A percentile compares a stretch with the other conserved stretches of the same genome.
These are phyloP conservation scores for Aspergillus tanneri DNA, from an alignment of 2,329 filamentous ascomycete genomes.

Conservation along the genomic window DNA sequence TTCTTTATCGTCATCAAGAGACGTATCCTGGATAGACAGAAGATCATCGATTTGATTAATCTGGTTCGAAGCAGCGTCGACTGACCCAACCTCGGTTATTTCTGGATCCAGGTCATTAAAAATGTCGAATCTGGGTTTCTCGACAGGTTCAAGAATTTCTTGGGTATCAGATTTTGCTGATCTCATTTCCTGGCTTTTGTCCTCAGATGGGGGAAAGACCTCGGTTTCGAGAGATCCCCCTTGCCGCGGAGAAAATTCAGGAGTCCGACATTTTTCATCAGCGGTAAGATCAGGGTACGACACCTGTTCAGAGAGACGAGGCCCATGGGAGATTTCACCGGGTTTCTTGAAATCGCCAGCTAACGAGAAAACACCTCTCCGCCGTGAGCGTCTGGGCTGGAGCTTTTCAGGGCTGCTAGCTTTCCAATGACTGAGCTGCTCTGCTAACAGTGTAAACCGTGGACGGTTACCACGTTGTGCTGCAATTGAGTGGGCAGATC, in stretches of 20 bases:
- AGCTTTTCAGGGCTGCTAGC: conserved; percentile 55
- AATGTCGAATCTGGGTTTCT: conserved; percentile 19
- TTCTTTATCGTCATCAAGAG: conserved; percentile 29
- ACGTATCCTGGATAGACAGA: conserved; percentile 1
- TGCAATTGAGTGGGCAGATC: not conserved
- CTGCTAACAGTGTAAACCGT: conserved; percentile 64
- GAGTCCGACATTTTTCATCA: conserved; percentile 15
- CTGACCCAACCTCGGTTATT: conserved; percentile 11
- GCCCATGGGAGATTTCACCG: conserved; percentile 11
- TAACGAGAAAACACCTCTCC: conserved; percentile 38
- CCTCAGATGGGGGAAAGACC: not conserved
- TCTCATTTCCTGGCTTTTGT: not conserved
- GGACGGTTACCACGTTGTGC: conserved; percentile 34
- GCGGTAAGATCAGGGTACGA: conserved; percentile 25
- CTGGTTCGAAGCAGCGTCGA: conserved; percentile 5
- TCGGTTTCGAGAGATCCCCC: not conserved
- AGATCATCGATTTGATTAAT: not conserved
- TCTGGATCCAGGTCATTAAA: conserved; percentile 9
- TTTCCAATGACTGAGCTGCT: conserved; percentile 63
- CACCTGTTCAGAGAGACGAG: conserved; percentile 14
- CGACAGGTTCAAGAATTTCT: not conserved
- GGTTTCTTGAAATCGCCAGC: conserved; percentile 24
- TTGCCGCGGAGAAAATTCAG: conserved; percentile 16
- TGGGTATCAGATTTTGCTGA: conserved; percentile 6
- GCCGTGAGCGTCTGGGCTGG: conserved; percentile 28